A percentile compares a stretch with the other conserved stretches of the same genome.
These are phyloP conservation scores for Durusdinium trenchii DNA, from an alignment of 73 alveolate species.

Conservation along the genomic window DNA sequence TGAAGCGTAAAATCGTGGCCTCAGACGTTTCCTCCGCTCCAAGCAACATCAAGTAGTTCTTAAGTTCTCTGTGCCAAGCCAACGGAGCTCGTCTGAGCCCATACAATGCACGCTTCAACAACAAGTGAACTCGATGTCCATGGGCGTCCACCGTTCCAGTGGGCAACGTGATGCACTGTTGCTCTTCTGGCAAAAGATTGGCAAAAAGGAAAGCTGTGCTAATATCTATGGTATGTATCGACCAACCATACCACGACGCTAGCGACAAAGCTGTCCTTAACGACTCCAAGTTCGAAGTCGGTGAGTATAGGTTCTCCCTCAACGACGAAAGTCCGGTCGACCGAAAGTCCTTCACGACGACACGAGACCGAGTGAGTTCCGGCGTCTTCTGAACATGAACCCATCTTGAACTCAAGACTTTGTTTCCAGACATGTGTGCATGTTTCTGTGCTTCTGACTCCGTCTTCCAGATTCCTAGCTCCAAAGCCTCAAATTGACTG, in stretches of 20 bases:
- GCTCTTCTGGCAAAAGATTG: not conserved
- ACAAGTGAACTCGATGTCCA: not conserved
- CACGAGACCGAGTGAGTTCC: not conserved
- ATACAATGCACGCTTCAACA: not conserved
- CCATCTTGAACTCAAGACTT: not conserved
- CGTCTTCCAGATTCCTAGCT: not conserved
- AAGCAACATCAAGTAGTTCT: not conserved
- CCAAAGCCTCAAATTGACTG: not conserved
- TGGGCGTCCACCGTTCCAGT: not conserved
- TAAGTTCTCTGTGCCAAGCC: not conserved
- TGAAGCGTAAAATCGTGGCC: not conserved
- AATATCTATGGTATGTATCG: not conserved
- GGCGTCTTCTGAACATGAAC: not conserved
- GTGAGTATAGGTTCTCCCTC: constrained; percentile 7
- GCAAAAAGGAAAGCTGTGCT: constrained; percentile 22
- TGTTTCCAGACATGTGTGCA: not conserved
- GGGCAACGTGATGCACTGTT: not conserved
- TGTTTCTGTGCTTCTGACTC: not conserved
- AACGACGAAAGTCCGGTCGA: constrained; percentile 7
- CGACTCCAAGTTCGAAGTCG: not conserved
- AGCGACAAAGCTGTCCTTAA: not conserved
- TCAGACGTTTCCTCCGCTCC: not conserved
- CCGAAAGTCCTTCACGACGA: not conserved
- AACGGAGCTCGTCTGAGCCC: not conserved
- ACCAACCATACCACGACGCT: not conserved